phyloP scores from a whole-genome alignment of 805 yeast genomes.

The Debaryomyces hansenii region DNA sequence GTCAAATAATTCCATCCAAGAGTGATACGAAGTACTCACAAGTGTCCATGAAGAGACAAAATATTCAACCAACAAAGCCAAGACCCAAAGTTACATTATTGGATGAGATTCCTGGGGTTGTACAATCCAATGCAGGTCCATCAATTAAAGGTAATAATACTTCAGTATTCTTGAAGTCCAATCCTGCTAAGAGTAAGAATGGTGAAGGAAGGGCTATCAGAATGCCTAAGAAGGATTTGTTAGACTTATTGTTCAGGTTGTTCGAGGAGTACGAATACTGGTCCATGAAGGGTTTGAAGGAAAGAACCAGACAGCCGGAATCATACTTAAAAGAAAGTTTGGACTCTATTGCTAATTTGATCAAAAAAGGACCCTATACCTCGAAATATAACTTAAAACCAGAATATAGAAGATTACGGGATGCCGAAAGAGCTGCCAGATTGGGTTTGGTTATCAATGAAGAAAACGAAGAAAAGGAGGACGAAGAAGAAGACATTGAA shows the following conservation, averaged over 20 bases:
- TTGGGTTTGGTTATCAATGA: constrained; percentile 50
- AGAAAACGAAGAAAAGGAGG: constrained; percentile 45
- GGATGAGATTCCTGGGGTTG: constrained; percentile 81
- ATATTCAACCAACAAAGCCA: constrained; percentile 49
- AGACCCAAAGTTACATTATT: constrained; percentile 69
- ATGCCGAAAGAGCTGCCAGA: constrained; percentile 70
- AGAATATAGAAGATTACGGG: constrained; percentile 80
- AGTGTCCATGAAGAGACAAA: constrained; percentile 52
- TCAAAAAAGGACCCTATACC: constrained; percentile 95
- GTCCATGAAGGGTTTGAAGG: constrained; percentile 92
- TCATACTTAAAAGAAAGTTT: constrained; percentile 86
- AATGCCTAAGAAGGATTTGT: constrained; percentile 88
- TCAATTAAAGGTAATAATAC: constrained; percentile 68
- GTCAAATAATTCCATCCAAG: constrained; percentile 80
- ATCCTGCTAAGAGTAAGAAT: constrained; percentile 43
- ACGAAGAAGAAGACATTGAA: constrained; percentile 51
- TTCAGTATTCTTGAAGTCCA: constrained; percentile 61
- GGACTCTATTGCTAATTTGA: constrained; percentile 84
- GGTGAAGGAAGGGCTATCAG: constrained; percentile 86
- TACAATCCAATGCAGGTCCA: constrained; percentile 84
- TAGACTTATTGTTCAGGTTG: constrained; percentile 82
- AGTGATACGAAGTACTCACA: constrained; percentile 68
- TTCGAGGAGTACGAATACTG: constrained; percentile 96
- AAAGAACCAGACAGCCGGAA: constrained; percentile 94
- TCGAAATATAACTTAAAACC: constrained; percentile 86